phyloP scores from a whole-genome alignment of 1,284 basidiomycete species.

The Pseudomicrostroma phylloplanum region DNA sequence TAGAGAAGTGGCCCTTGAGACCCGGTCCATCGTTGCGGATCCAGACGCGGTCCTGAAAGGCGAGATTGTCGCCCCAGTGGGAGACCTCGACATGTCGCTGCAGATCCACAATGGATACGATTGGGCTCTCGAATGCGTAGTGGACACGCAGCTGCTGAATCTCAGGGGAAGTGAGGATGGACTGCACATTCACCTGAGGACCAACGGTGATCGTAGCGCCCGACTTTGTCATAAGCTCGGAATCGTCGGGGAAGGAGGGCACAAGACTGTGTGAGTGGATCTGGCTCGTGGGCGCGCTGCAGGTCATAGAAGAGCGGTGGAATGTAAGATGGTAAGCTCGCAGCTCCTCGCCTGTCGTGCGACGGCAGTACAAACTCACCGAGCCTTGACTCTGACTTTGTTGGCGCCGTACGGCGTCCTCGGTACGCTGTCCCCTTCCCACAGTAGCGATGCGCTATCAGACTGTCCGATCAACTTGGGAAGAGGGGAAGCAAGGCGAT shows the following conservation, averaged over 20 bases:
- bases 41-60: conserved; percentile 79
- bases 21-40: conserved; percentile 82
- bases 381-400: conserved; percentile 76
- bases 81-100: conserved; percentile 79
- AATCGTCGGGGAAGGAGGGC: conserved; percentile 37
- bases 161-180: conserved; percentile 59
- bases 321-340: neutral
- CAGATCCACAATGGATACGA: conserved; percentile 68
- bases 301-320: neutral
- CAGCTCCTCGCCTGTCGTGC: neutral
- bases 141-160: conserved; percentile 64
- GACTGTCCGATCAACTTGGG: conserved; percentile 68
- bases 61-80: conserved; percentile 93
- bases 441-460: conserved; percentile 75
- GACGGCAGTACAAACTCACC: conserved; percentile 55
- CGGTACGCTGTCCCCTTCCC: conserved; percentile 67
- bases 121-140: conserved; percentile 71
- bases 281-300: conserved; percentile 15
- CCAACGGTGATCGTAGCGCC: conserved; percentile 79
- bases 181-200: conserved; percentile 61
- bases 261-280: conserved; percentile 22
- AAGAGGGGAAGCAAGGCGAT: conserved; percentile 69
- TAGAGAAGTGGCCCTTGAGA: conserved; percentile 90
- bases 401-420: conserved; percentile 75
- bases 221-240: conserved; percentile 63